Conservation (phyloP, 306 rosid genomes). For the Psophocarpus tetragonolobus region DNA sequence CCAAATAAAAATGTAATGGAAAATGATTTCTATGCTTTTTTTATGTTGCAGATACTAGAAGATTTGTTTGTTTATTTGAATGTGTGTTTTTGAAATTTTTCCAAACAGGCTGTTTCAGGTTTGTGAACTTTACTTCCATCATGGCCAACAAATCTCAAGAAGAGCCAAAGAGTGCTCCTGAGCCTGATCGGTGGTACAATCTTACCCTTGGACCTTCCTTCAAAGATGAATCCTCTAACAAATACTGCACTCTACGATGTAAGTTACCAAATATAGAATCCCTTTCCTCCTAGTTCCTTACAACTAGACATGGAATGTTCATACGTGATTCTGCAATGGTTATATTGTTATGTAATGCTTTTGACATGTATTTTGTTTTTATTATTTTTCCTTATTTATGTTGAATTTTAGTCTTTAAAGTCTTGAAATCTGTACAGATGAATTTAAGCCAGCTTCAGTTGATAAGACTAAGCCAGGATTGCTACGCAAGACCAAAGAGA, state of each 20-base stretch:
- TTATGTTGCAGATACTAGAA: neutral
- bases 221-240: slow-evolving; percentile 76
- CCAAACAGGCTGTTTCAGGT: slow-evolving; percentile 16
- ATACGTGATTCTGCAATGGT: neutral
- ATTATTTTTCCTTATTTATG: neutral
- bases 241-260: slow-evolving; percentile 93
- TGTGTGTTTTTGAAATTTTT: neutral
- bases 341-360: neutral
- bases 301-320: neutral
- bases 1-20: neutral
- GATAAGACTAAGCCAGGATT: slow-evolving; percentile 78
- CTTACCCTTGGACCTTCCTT: slow-evolving; percentile 82
- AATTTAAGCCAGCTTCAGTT: slow-evolving; percentile 90
- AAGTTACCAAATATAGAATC: slow-evolving; percentile 23
- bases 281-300: slow-evolving; percentile 17
- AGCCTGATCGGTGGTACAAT: slow-evolving; percentile 79
- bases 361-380: neutral
- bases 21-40: neutral
- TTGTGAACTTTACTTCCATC: slow-evolving; percentile 1
- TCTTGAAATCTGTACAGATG: slow-evolving; percentile 56
- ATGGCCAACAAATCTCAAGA: slow-evolving; percentile 81
- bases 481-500: slow-evolving; percentile 78
- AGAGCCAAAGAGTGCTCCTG: slow-evolving; percentile 87
- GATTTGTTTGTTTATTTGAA: neutral
- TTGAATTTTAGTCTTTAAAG: slow-evolving; percentile 9